Conservation (phyloP, 257 asterid species). For the Gardenia jasminoides region DNA sequence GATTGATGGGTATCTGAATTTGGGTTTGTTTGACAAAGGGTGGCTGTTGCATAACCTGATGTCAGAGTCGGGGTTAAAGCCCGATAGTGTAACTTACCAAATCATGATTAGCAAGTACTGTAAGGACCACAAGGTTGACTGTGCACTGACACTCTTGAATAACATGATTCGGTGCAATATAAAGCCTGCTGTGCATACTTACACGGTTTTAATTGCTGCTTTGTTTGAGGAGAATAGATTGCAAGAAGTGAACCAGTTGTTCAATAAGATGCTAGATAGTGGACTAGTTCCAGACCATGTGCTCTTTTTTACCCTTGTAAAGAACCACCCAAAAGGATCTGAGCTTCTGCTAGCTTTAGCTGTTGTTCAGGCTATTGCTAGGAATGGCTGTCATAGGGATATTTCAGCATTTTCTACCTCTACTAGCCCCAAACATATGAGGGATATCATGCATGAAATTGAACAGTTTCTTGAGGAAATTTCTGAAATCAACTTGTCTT, state of each 20-base stretch:
- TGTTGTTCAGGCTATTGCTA: constrained; percentile 49
- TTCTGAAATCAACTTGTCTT: constrained; percentile 20
- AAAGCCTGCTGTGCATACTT: constrained; percentile 53
- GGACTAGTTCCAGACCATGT: constrained; percentile 64
- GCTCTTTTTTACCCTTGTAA: constrained; percentile 49
- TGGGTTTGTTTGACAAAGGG: constrained; percentile 45
- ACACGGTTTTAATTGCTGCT: constrained; percentile 48
- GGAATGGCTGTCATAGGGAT: constrained; percentile 37
- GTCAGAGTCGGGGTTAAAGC: constrained; percentile 48
- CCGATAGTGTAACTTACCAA: constrained; percentile 48
- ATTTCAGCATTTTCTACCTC: constrained; percentile 11
- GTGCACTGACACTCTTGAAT: constrained; percentile 39
- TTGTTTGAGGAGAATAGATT: constrained; percentile 46
- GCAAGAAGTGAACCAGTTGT: constrained; percentile 33
- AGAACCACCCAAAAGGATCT: constrained; percentile 39
- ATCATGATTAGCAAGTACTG: constrained; percentile 54
- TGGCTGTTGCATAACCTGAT: constrained; percentile 39
- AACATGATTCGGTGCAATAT: constrained; percentile 34
- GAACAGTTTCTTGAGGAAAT: constrained; percentile 49
- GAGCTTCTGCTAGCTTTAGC: constrained; percentile 42
- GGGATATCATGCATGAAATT: constrained; percentile 35
- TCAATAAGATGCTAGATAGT: constrained; percentile 35
- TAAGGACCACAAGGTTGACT: constrained; percentile 41
- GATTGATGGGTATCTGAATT: constrained; percentile 48
- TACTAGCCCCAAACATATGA: constrained; percentile 16